A percentile compares a stretch with the other conserved stretches of the same genome.
Conservation (phyloP, 164 flowering plant species). For the Chloranthus sessilifolius region DNA sequence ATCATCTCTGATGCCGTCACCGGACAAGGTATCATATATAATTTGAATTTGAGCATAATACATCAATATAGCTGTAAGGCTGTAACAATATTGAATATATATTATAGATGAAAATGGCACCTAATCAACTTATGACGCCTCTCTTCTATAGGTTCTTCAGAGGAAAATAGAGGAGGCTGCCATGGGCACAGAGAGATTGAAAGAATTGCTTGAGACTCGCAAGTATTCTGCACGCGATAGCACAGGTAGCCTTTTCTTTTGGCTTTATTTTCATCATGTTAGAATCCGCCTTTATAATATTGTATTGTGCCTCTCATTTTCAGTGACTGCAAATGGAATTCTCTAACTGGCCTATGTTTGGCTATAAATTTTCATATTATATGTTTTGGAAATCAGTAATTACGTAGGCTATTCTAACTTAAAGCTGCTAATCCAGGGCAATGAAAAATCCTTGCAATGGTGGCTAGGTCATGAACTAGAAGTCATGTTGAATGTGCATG, state of each 20-base stretch:
- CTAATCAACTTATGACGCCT: too few species aligned
- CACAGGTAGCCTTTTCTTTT: conserved; percentile 43
- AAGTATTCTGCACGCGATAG: conserved; percentile 77
- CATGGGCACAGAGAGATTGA: conserved; percentile 96
- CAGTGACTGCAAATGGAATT: conserved; percentile 71
- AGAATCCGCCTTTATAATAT: conserved; percentile 6
- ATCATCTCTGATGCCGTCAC: too few species aligned
- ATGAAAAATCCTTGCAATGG: conserved; percentile 87
- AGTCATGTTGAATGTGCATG: conserved; percentile 98
- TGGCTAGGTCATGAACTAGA: conserved; percentile 99
- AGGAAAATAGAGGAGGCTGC: conserved; percentile 99
- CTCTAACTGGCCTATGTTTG: conserved; percentile 37
- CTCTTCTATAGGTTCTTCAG: conserved; percentile 98
- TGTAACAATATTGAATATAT: too few species aligned
- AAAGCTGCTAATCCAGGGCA: conserved; percentile 33
- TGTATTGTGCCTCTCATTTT: conserved; percentile 8
- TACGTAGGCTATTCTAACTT: conserved; percentile 11
- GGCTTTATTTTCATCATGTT: neutral
- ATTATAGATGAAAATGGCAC: too few species aligned
- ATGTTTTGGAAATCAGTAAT: too few species aligned
- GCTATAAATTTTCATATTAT: too few species aligned
- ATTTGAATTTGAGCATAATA: too few species aligned
- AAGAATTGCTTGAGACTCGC: conserved; percentile 93
- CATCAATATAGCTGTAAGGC: too few species aligned
- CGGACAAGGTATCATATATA: too few species aligned